phyloP scores from a whole-genome alignment of 2,329 filamentous ascomycete genomes.

The Amesomyces nigricolor region DNA sequence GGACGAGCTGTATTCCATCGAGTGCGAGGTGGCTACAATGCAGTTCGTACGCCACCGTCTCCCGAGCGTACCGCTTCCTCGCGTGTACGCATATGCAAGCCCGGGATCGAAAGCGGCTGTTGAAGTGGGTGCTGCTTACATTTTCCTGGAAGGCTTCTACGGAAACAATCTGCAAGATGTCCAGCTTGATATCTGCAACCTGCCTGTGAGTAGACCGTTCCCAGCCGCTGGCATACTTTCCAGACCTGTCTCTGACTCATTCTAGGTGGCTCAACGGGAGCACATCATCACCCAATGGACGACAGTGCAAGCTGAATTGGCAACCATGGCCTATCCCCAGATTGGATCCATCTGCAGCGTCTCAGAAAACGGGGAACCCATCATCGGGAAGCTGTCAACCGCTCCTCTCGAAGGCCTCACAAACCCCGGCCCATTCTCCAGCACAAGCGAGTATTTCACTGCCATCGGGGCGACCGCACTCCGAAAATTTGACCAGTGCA shows the following conservation, averaged over 20 bases:
- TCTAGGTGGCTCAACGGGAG: slow-evolving; percentile 19
- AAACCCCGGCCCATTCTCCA: not conserved
- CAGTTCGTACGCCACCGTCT: slow-evolving; percentile 18
- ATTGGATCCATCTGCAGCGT: slow-evolving; percentile 27
- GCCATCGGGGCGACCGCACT: not conserved
- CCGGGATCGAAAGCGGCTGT: slow-evolving; percentile 18
- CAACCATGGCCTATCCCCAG: slow-evolving; percentile 20
- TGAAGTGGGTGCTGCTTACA: slow-evolving; percentile 24
- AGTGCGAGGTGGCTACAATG: slow-evolving; percentile 25
- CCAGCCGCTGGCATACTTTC: not conserved
- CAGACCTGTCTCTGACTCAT: slow-evolving; percentile 1
- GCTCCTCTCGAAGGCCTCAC: not conserved
- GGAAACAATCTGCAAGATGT: slow-evolving; percentile 25
- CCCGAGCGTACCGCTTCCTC: slow-evolving; percentile 10
- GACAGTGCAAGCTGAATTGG: slow-evolving; percentile 22
- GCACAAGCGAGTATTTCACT: not conserved
- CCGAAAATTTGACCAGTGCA: not conserved
- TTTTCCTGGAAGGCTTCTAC: slow-evolving; percentile 28
- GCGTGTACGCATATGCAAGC: slow-evolving; percentile 23
- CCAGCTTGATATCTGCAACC: slow-evolving; percentile 17
- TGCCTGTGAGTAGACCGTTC: slow-evolving; percentile 19
- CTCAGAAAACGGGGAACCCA: not conserved
- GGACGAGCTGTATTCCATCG: slow-evolving; percentile 15
- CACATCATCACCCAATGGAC: slow-evolving; percentile 26
- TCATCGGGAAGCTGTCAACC: not conserved